These are phyloP conservation scores for Septoria linicola DNA, from an alignment of 2,329 filamentous ascomycete genomes.

Conservation along the genomic window DNA sequence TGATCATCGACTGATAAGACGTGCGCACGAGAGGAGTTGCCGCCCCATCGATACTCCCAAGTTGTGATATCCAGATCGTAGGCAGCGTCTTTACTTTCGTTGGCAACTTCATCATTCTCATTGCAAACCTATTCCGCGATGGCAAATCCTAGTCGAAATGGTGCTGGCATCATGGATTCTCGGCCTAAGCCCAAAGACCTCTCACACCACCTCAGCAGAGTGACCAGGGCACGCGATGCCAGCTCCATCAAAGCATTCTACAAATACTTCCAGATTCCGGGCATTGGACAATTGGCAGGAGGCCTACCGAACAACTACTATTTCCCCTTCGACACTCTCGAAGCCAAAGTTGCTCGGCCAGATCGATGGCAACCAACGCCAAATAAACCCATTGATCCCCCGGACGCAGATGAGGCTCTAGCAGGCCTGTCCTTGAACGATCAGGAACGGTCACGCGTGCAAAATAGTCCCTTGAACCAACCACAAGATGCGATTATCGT, in stretches of 20 bases:
- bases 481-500: slow-evolving; percentile 57
- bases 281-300: slow-evolving; percentile 61
- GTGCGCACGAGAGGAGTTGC: no score
- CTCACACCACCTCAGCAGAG: slow-evolving; percentile 72
- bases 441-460: slow-evolving; percentile 16
- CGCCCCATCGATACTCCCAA: no score
- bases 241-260: slow-evolving; percentile 80
- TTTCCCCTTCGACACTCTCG: slow-evolving; percentile 89
- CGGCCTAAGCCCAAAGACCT: slow-evolving; percentile 65
- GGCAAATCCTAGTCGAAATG: background rate
- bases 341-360: slow-evolving; percentile 73
- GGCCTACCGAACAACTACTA: slow-evolving; percentile 74
- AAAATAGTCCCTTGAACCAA: slow-evolving; percentile 38
- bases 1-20: no score
- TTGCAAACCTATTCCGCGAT: no score
- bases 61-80: no score
- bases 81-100: no score
- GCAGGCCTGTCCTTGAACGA: slow-evolving; percentile 19
- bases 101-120: no score
- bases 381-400: slow-evolving; percentile 57
- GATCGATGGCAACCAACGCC: slow-evolving; percentile 71
- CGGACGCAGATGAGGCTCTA: slow-evolving; percentile 38
- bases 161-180: slow-evolving; percentile 19
- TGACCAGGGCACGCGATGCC: slow-evolving; percentile 62
- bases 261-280: slow-evolving; percentile 71